Evolutionary conservation across 2,329 filamentous ascomycete species (phyloP), one percentile per base, ranked within the genome.

Genomic region (Botrytis porri): DNA sequence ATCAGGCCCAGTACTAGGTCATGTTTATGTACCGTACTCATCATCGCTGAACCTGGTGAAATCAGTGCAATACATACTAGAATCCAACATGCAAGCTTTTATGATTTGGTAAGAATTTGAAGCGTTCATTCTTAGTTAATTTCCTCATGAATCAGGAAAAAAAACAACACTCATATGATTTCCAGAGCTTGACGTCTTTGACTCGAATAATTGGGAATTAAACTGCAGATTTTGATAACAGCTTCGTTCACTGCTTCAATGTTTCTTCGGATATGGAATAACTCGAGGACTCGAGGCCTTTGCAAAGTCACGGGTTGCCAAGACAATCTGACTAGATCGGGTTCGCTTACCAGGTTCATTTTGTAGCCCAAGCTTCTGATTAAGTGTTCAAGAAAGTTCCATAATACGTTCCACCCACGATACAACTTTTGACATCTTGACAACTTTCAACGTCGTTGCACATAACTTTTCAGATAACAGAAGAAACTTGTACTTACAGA

Each of bases 361-460:
- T 39, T 39, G 37, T 37, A 8, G 45, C 10, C 64, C 64, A 66
- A 66, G 64, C 45, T 66, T 66, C 64, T 25, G 45, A 66, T 54
- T 54, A 54, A 66, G 45, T 51, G 57, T 62, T 62, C 65, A 54
- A 69, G 63, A 66, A 66, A 29, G 65, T 39, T 69, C 65, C 65
- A 69, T 43, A 59, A 25, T 54, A 60, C n/a, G 25, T 54, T 43
- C 35, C 45, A 62, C 61, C 45, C 35, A 64, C 32, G 12, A 16
- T 41, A 62, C 3, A 25, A 61, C 60, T 71, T 71, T 51, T n/a
- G 51, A 45, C 20, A 43, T 57, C 70, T 71, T 43, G 48, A 71
- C 70, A 71, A 35, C 43, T 59, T 63, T 59, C 61, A 57, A 65
- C 70, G 20, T 65, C 45, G 37, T 66, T 71, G 61, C 61, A 66